phyloP scores from a whole-genome alignment of 2,329 filamentous ascomycete genomes.

The Pseudonectria buxi region DNA sequence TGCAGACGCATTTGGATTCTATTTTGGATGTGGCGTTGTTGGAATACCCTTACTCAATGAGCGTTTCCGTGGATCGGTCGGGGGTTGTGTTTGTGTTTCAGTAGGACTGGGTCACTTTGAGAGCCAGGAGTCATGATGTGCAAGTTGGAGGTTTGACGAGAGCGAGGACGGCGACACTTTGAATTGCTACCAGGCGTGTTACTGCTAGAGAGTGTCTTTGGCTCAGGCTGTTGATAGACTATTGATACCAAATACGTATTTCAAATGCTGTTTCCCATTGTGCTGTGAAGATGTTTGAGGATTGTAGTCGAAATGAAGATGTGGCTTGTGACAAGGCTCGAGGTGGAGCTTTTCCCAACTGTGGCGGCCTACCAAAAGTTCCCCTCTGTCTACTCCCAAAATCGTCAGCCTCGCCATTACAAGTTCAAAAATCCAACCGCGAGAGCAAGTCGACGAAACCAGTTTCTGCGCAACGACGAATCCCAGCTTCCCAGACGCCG shows the following conservation, averaged over 20 bases:
- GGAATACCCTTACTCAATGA: conserved; percentile 87
- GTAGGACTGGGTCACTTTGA: conserved; percentile 22
- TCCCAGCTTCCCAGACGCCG: neutral
- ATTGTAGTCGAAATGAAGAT: neutral
- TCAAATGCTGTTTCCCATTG: too few species aligned
- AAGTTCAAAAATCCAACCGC: conserved; percentile 6
- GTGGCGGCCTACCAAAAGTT: conserved; percentile 23
- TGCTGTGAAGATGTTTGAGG: too few species aligned
- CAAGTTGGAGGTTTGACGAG: conserved; percentile 5
- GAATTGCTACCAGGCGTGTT: conserved; percentile 5
- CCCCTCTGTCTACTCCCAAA: conserved; percentile 22
- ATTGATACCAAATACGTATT: too few species aligned
- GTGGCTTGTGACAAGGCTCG: conserved; percentile 9
- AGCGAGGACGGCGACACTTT: conserved; percentile 4
- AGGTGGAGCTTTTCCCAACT: conserved; percentile 4
- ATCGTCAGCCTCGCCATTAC: conserved; percentile 24
- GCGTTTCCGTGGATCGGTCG: conserved; percentile 79
- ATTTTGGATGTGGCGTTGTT: conserved; percentile 84
- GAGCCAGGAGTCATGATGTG: neutral
- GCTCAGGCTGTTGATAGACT: too few species aligned
- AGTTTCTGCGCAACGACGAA: conserved; percentile 2
- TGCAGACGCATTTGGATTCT: conserved; percentile 81
- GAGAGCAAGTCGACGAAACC: conserved; percentile 5
- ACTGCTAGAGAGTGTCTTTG: neutral
- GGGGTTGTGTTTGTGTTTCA: conserved; percentile 83